Base-by-base conservation (phyloP, 176 grass and related monocot species). In the Triticum timopheevii region DNA sequence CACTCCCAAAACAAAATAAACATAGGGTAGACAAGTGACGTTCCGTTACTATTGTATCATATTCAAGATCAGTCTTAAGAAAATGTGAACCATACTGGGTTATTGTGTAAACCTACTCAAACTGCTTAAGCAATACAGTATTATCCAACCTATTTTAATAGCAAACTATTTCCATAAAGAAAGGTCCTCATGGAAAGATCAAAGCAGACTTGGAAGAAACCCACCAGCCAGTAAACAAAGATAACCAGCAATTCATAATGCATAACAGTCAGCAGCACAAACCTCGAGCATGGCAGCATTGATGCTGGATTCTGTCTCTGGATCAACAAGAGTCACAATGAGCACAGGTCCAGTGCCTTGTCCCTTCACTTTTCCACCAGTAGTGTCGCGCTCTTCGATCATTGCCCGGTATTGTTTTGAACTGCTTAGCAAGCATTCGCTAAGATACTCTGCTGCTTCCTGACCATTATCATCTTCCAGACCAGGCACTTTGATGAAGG, bases 211-310 rank as follows among this genome's bases (percentile, higher is more conserved):
- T 40, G 27, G 56, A 36, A 85, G 7, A 88, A 77, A 5, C 16
- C 36, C 78, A 80, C 38, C 9, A 78, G 50, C 19, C 24, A 39
- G 4, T 49, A 27, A 73, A 73, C n/a, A 45, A 83, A 69, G n/a
- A 7, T 77, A 22, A 64, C 8, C 17, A 76, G 0, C 30, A 67
- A 77, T 54, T 39, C 80, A 52, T 59, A 69, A 84, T 45, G 62
- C 20, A 40, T 34, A 69, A 69, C 1, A 65, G 61, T 52, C 22
- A 52, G 30, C 62, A 72, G 62, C 19, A 69, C 89, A 85, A 88
- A 98, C 96, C 96, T 98, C 91, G 3, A 98, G 93, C 93, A 98
- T 94, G 20, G 88, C 68, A 80, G 96, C 96, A 86, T 96, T 96
- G 68, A 99, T 94, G 77, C 94, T 99, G 61, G 80, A 86, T 89